These are phyloP conservation scores for Aquilaria agallochum DNA, from an alignment of 441 rosid species.

Conservation along the genomic window DNA sequence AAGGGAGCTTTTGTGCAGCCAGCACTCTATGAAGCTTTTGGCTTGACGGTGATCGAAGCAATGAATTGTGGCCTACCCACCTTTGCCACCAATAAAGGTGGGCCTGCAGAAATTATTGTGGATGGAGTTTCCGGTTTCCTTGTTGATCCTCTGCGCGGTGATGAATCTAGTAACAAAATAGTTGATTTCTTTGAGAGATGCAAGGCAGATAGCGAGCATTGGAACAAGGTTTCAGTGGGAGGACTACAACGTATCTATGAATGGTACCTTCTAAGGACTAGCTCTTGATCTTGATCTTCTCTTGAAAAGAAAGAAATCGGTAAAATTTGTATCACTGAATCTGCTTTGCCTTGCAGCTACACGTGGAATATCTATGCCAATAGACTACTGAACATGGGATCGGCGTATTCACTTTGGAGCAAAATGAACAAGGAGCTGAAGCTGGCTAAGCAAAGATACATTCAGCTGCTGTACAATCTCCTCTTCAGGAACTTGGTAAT, in stretches of 20 bases:
- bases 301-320: background rate
- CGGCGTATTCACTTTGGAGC: slow-evolving; percentile 78
- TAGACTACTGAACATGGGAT: slow-evolving; percentile 83
- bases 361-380: slow-evolving; percentile 89
- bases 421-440: slow-evolving; percentile 70
- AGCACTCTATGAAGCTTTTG: slow-evolving; percentile 93
- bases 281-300: background rate
- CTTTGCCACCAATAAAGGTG: slow-evolving; percentile 91
- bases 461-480: slow-evolving; percentile 57
- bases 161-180: slow-evolving; percentile 61
- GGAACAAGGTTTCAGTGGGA: slow-evolving; percentile 57
- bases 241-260: slow-evolving; percentile 78
- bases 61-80: slow-evolving; percentile 95
- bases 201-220: slow-evolving; percentile 43
- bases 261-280: slow-evolving; percentile 37
- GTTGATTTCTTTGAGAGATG: slow-evolving; percentile 81
- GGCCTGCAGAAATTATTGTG: slow-evolving; percentile 90
- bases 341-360: slow-evolving; percentile 48
- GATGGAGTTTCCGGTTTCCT: slow-evolving; percentile 91
- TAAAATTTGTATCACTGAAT: background rate
- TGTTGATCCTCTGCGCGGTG: slow-evolving; percentile 81
- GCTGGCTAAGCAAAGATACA: slow-evolving; percentile 71
- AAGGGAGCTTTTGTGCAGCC: slow-evolving; percentile 93
- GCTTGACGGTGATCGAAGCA: slow-evolving; percentile 90
- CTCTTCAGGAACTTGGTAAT: slow-evolving; percentile 74